Base-by-base conservation (phyloP, 176 grass and related monocot genomes). In the Secale cereale region DNA sequence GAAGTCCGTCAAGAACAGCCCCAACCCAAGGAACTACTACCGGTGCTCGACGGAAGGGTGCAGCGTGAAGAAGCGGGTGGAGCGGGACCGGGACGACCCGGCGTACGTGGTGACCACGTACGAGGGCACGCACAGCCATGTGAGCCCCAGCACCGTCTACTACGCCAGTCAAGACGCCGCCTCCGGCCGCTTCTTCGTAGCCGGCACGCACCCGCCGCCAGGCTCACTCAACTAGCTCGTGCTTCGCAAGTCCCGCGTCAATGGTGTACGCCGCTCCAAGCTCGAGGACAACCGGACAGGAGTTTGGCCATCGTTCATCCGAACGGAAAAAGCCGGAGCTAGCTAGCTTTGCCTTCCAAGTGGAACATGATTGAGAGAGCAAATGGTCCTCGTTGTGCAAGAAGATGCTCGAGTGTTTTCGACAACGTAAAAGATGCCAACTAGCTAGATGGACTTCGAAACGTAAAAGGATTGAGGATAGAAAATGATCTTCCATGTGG, bases 1-100 rank as follows among this genome's bases (percentile, higher is more conserved):
- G 90, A 99, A 96, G 57, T 94, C 97, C n/a, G 93, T 98, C 78
- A 98, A 98, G 86, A 95, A 95, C 85, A 98, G 93, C 89, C 91
- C 97, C 6, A 95, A 98, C 63, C 97, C 93, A 39, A 96, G 97
- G 90, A 96, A 98, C 89, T 98, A 98, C 84, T 96, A 96, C 78
- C 83, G 92, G 81, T 98, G 97, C 82, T 98, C 97, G 26, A 98
- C 93, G 45, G 93, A 98, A 67, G 97, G 97, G 62, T 96, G 97
- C 91, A 73, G 39, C 31, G 91, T 98, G 89, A 98, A 98, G 89
- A 98, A 98, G 86, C 83, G 91, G 83, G 97, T 98, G 89, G 93
- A 98, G 82, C 89, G 91, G 78, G 97, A 98, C 73, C 91, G 78
- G 57, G 93, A 95, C 72, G 93, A 98, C 59, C 91, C 83, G 20